Evolutionary conservation across 495 filamentous ascomycete species (phyloP), one percentile per base, ranked within the genome.

Genomic region (Hypoxylon lenormandii): DNA sequence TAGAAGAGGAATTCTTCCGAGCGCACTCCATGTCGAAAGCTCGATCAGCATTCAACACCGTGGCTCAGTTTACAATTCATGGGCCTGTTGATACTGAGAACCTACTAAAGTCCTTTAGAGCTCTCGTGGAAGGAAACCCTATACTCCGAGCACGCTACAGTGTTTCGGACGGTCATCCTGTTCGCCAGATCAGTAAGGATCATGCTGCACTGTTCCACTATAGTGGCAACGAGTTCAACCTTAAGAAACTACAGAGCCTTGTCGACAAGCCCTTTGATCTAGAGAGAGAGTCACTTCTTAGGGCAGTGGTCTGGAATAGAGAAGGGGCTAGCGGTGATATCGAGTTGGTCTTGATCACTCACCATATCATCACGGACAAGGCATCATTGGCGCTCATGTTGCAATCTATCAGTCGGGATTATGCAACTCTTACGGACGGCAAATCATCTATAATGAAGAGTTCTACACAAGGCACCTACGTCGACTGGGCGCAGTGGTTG

Each of bases 1-100:
- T 64, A 26, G 60, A 64, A 38, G 51, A 64, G 18, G 60, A 64
- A 23, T 37, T 64, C 21, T 64, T 45, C 40, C 13, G 16, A 4
- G 40, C 37, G 46, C 60, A 64, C 33, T 18, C 48, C 0, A 16
- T 33, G 4, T 56, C 60, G 16, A 46, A 11, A 26, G 19, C 50
- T 3, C 12, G 19, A 28, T 65, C 66, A 2, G 48, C 52, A 16
- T 65, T 70, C 43, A 70, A 70, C 46, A 50, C 57, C 0, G 43
- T 54, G 16, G 50, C 55, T 26, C 46, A 54, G 13, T 28, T 66
- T 16, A 30, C 38, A 23, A 28, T 64, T 2, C 5, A 56, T 18
- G 60, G 60, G 10, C 11, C 33, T 21, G 49, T 64, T 7, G 45
- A 64, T 36, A n/a, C 43, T 19, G 26, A 46, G 12, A 13, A 18